Percentiles rank a stretch among this genome's conserved stretches.
These are phyloP conservation scores for Termitomyces sp. DNA, from an alignment of 768 basidiomycete genomes.

Conservation along the genomic window DNA sequence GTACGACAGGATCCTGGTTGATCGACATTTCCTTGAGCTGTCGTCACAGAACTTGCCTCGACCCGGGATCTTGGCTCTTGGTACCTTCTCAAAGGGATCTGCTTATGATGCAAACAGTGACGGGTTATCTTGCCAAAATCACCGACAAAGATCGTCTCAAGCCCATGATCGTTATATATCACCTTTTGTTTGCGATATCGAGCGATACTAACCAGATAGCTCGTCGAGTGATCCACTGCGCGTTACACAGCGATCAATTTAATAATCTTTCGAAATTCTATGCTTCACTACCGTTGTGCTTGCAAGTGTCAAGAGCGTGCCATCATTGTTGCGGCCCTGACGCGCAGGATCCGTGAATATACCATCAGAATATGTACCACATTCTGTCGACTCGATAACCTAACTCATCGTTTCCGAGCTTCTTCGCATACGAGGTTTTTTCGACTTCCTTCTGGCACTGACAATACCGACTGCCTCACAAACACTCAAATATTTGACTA, in stretches of 20 bases:
- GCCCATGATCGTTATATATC: constrained; percentile 14
- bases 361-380: constrained; percentile 19
- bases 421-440: constrained; percentile 9
- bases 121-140: constrained; percentile 22
- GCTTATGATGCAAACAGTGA: constrained; percentile 22
- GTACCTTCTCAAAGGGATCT: not conserved
- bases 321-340: constrained; percentile 22
- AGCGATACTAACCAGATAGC: constrained; percentile 22
- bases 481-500: not conserved
- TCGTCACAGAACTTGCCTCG: not conserved
- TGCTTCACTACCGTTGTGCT: constrained; percentile 11
- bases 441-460: constrained; percentile 14
- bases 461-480: too few species aligned
- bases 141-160: constrained; percentile 18
- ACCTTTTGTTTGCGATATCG: constrained; percentile 12
- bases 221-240: constrained; percentile 20
- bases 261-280: not conserved
- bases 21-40: not conserved
- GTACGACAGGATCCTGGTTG: too few species aligned
- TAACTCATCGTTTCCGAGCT: constrained; percentile 14
- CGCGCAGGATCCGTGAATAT: constrained; percentile 20
- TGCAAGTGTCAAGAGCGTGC: constrained; percentile 21
- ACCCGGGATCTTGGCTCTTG: not conserved
- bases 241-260: not conserved
- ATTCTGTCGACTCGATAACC: constrained; percentile 20